Evolutionary conservation across 1,284 basidiomycete species (phyloP).

Genomic region (Macrocystidia cucumis): DNA sequence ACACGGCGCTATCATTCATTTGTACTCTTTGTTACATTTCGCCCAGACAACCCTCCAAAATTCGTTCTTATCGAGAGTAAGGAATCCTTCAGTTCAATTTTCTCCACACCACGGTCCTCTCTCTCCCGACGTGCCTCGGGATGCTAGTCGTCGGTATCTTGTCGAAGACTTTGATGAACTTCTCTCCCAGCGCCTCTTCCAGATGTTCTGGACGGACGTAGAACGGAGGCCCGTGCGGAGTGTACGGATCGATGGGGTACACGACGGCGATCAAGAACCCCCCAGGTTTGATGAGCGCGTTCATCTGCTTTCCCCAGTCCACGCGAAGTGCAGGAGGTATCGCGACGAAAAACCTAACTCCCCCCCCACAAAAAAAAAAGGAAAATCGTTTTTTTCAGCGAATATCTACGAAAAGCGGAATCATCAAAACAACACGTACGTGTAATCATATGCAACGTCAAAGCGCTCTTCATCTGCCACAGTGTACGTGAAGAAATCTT

Average conservation of each 20-base stretch:
- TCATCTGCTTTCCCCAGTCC: constrained; percentile 55
- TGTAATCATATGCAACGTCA: constrained; percentile 62
- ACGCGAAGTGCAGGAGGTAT: constrained; percentile 47
- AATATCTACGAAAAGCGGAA: background rate
- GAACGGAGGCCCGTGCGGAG: constrained; percentile 51
- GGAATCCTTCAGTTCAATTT: too few relatives aligned
- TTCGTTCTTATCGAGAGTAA: too few relatives aligned
- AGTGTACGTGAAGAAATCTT: constrained; percentile 47
- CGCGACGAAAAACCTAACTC: constrained; percentile 60
- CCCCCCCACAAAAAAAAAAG: too few relatives aligned
- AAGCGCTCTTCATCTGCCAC: constrained; percentile 33
- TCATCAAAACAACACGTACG: constrained; percentile 32
- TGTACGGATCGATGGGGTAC: constrained; percentile 32
- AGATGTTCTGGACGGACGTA: constrained; percentile 55
- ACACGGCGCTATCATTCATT: too few relatives aligned
- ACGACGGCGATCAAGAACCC: constrained; percentile 58
- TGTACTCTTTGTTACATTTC: too few relatives aligned
- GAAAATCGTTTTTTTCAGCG: background rate
- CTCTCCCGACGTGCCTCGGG: constrained; percentile 33
- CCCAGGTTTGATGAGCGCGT: constrained; percentile 45
- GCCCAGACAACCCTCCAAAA: too few relatives aligned
- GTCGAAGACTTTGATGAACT: constrained; percentile 50
- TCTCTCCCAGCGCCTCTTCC: constrained; percentile 38
- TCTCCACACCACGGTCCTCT: constrained; percentile 47
- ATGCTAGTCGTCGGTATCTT: constrained; percentile 36